Percentiles rank a stretch among this genome's conserved stretches.
These are phyloP conservation scores for Cryptococcus sp. DNA, from an alignment of 1,284 basidiomycete species.

Conservation along the genomic window DNA sequence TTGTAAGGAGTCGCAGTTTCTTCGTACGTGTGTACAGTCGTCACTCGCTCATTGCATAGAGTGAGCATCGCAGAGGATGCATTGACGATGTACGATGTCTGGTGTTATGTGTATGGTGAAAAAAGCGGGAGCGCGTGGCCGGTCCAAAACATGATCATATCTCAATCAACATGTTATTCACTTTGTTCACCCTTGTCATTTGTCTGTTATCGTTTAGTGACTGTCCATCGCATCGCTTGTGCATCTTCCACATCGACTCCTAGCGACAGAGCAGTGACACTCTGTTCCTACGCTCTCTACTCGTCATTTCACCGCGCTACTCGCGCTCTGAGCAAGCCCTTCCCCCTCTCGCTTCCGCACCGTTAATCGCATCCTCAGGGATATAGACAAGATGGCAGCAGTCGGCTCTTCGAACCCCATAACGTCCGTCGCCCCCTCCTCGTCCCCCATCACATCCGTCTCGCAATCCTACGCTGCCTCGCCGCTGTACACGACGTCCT, in stretches of 20 bases:
- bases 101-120: too few species aligned
- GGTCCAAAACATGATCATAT: background rate
- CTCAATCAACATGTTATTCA: background rate
- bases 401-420: constrained; percentile 50
- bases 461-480: constrained; percentile 55
- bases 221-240: background rate
- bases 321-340: constrained; percentile 7
- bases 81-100: too few species aligned
- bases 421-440: constrained; percentile 50
- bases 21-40: too few species aligned
- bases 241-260: background rate
- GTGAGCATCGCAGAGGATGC: too few species aligned
- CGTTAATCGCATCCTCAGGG: too few species aligned
- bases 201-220: background rate
- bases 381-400: constrained; percentile 25
- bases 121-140: background rate
- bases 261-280: background rate
- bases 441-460: constrained; percentile 80
- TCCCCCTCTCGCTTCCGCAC: background rate
- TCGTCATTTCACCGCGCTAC: background rate
- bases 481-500: constrained; percentile 25
- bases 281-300: background rate
- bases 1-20: too few species aligned
- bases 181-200: background rate
- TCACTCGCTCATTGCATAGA: too few species aligned